These are phyloP conservation scores for Teratosphaeria nubilosa DNA, from an alignment of 2,329 filamentous ascomycete genomes.

Conservation along the genomic window DNA sequence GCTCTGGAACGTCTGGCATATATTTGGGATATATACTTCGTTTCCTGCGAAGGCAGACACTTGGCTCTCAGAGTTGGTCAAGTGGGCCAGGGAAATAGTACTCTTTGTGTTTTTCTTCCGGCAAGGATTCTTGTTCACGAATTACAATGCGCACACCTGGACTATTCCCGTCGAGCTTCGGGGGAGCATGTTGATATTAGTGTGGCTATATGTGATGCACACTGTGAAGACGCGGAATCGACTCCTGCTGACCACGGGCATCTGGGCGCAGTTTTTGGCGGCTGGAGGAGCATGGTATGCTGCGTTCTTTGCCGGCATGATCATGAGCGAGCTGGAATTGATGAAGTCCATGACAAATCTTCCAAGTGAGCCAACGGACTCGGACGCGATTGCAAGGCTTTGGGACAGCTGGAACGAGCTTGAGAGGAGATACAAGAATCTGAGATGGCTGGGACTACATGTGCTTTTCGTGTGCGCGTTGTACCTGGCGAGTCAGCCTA, in stretches of 20 bases:
- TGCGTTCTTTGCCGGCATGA: slow-evolving; percentile 51
- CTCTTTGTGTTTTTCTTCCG: slow-evolving; percentile 59
- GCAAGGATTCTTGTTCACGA: slow-evolving; percentile 21
- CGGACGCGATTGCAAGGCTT: slow-evolving; percentile 6
- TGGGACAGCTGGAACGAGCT: slow-evolving; percentile 8
- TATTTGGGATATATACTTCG: slow-evolving; percentile 38
- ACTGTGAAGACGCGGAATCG: slow-evolving; percentile 9
- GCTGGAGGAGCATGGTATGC: slow-evolving; percentile 46
- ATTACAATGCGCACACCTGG: slow-evolving; percentile 35
- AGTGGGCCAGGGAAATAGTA: slow-evolving; percentile 46
- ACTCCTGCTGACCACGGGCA: slow-evolving; percentile 10
- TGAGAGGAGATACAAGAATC: slow-evolving; percentile 1
- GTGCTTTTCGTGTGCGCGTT: slow-evolving; percentile 12
- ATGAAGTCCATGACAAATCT: slow-evolving; percentile 51
- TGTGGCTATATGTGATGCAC: slow-evolving; percentile 43
- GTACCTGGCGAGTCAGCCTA: slow-evolving; percentile 15
- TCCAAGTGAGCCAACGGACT: slow-evolving; percentile 29
- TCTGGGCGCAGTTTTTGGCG: slow-evolving; percentile 9
- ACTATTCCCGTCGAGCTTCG: slow-evolving; percentile 54
- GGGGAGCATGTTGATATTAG: slow-evolving; percentile 55
- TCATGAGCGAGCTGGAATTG: slow-evolving; percentile 53
- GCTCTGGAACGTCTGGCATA: slow-evolving; percentile 45
- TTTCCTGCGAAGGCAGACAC: slow-evolving; percentile 25
- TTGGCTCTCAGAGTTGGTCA: slow-evolving; percentile 41
- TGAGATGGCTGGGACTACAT: slow-evolving; percentile 10